Evolutionary conservation across 352 stramenopile species (phyloP).

Genomic region (Aphanomyces euteiches): DNA sequence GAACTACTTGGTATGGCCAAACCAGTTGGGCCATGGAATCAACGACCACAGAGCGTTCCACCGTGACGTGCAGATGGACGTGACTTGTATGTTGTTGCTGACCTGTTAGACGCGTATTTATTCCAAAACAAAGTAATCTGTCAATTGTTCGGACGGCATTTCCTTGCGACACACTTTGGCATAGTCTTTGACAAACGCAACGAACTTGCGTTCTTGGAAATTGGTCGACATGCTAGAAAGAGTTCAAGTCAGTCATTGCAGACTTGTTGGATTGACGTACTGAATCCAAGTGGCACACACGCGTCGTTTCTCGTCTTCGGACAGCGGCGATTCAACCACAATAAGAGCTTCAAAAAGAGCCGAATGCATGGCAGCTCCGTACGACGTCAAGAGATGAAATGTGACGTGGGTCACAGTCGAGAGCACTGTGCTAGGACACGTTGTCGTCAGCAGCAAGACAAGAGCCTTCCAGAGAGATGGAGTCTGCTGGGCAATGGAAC

Average conservation of each 20-base stretch:
- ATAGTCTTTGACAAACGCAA: slow-evolving; percentile 8
- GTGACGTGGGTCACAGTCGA: neutral
- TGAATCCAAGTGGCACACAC: slow-evolving; percentile 1
- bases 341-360: slow-evolving; percentile 5
- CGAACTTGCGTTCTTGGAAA: slow-evolving; percentile 27
- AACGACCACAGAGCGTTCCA: neutral
- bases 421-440: slow-evolving; percentile 16
- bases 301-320: neutral
- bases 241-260: slow-evolving; percentile 10
- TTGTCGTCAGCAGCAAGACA: neutral
- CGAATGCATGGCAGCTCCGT: slow-evolving; percentile 9
- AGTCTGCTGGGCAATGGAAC: neutral
- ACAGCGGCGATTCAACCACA: neutral
- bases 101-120: neutral
- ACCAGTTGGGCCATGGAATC: slow-evolving; percentile 13
- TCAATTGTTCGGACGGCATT: slow-evolving; percentile 21
- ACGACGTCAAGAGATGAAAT: slow-evolving; percentile 21
- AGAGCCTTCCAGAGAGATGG: slow-evolving; percentile 1
- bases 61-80: neutral
- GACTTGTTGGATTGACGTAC: neutral
- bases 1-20: slow-evolving; percentile 23
- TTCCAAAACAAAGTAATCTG: slow-evolving; percentile 14
- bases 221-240: slow-evolving; percentile 17
- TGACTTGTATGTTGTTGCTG: neutral
- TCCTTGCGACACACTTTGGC: slow-evolving; percentile 30